Percentiles rank a stretch among this genome's conserved stretches.
Conservation (phyloP, 2,329 filamentous ascomycete species). For the Pestalotiopsis sp. region DNA sequence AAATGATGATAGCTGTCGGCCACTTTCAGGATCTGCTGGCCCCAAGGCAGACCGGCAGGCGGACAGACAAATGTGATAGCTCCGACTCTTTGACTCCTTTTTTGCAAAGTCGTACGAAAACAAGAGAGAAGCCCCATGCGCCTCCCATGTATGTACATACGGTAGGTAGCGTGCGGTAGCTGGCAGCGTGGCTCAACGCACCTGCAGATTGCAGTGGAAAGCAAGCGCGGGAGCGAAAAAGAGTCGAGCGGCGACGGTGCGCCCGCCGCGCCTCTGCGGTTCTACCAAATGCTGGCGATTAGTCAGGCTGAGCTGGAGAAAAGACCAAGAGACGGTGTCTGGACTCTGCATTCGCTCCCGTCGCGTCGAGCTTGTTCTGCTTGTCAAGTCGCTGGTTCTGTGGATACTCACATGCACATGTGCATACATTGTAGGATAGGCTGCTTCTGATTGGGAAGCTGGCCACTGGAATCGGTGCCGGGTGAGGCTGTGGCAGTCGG, state of each 20-base stretch:
- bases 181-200: not conserved
- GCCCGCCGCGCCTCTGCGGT: not conserved
- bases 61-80: too few relatives aligned
- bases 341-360: not conserved
- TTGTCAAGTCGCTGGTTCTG: not conserved
- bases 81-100: too few relatives aligned
- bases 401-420: not conserved
- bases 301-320: not conserved
- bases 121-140: not conserved
- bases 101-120: too few relatives aligned
- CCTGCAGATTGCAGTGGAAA: not conserved
- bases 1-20: too few relatives aligned
- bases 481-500: too few relatives aligned
- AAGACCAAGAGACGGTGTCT: not conserved
- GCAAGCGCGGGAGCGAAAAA: not conserved
- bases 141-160: not conserved
- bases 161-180: not conserved
- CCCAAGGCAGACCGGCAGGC: too few relatives aligned
- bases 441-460: too few relatives aligned
- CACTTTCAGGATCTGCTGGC: too few relatives aligned
- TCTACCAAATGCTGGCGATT: not conserved
- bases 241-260: not conserved
- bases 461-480: too few relatives aligned
- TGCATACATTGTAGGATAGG: not conserved
- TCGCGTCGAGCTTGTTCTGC: not conserved